phyloP scores from a whole-genome alignment of 2,329 filamentous ascomycete genomes.

The Alternaria hordeiaustralica region DNA sequence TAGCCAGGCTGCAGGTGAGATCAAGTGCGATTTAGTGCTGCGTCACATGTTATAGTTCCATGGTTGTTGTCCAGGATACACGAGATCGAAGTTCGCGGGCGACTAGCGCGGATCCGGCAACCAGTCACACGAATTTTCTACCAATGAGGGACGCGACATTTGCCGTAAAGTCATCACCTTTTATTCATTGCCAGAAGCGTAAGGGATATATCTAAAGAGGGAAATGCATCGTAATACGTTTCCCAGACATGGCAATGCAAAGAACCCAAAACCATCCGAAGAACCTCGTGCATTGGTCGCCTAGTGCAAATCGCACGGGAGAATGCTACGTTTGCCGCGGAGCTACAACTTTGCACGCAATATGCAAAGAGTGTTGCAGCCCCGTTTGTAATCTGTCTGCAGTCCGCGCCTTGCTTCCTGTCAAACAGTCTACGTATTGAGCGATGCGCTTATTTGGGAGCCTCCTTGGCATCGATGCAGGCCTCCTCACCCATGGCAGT shows the following conservation, averaged over 20 bases:
- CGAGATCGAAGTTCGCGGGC: constrained; percentile 16
- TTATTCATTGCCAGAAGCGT: constrained; percentile 47
- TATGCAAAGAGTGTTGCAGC: constrained; percentile 31
- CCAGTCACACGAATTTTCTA: constrained; percentile 25
- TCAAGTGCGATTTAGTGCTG: background rate
- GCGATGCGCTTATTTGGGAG: constrained; percentile 59
- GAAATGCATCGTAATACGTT: constrained; percentile 45
- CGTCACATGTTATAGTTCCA: background rate
- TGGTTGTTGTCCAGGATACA: background rate
- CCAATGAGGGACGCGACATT: constrained; percentile 27
- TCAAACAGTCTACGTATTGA: constrained; percentile 35
- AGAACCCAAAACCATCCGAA: constrained; percentile 46
- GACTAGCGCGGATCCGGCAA: constrained; percentile 34
- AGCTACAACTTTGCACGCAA: constrained; percentile 32
- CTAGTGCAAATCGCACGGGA: constrained; percentile 41
- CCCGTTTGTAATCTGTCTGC: constrained; percentile 32
- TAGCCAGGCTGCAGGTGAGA: background rate
- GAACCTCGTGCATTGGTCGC: constrained; percentile 44
- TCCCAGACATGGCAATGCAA: constrained; percentile 49
- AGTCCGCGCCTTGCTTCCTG: constrained; percentile 35
- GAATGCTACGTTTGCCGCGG: constrained; percentile 39
- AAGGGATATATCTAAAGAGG: constrained; percentile 44
- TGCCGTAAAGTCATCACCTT: constrained; percentile 45
- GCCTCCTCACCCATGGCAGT: constrained; percentile 96
- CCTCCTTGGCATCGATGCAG: constrained; percentile 93